Evolutionary conservation across 163 green algal species (phyloP).

Genomic region (Scenedesmus sp.): DNA sequence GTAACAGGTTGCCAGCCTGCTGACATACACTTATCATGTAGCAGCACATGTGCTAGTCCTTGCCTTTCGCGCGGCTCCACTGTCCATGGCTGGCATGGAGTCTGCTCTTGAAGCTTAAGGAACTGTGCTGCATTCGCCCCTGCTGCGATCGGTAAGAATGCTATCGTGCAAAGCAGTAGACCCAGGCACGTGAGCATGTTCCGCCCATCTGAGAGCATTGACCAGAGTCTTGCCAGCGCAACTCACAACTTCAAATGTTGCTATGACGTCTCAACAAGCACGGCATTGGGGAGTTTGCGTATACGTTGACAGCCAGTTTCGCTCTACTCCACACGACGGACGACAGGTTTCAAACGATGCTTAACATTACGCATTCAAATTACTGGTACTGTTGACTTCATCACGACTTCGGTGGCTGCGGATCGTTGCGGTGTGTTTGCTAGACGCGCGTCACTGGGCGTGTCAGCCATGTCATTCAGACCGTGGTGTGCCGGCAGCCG

Average conservation of each 20-base stretch:
- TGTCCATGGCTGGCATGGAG: conserved; percentile 32
- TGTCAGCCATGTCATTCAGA: not conserved
- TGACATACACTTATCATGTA: not conserved
- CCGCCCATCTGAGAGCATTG: not conserved
- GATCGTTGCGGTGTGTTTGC: not conserved
- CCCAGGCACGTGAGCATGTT: not conserved
- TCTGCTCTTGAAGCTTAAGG: conserved; percentile 13
- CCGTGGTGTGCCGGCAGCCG: no score
- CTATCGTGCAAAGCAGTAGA: not conserved
- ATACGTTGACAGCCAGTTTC: not conserved
- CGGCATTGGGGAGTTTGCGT: not conserved
- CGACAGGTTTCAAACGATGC: not conserved
- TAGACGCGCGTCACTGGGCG: not conserved
- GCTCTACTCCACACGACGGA: not conserved
- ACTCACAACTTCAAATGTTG: not conserved
- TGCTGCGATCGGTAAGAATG: not conserved
- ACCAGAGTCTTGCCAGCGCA: not conserved
- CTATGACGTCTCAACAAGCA: no score
- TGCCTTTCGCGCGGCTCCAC: not conserved
- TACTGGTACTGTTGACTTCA: not conserved
- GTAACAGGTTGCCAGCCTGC: not conserved
- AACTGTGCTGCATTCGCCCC: not conserved
- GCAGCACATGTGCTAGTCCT: not conserved
- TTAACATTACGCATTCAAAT: not conserved
- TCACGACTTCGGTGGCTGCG: not conserved